phyloP scores from a whole-genome alignment of 805 yeast genomes.

The Candida maris region DNA sequence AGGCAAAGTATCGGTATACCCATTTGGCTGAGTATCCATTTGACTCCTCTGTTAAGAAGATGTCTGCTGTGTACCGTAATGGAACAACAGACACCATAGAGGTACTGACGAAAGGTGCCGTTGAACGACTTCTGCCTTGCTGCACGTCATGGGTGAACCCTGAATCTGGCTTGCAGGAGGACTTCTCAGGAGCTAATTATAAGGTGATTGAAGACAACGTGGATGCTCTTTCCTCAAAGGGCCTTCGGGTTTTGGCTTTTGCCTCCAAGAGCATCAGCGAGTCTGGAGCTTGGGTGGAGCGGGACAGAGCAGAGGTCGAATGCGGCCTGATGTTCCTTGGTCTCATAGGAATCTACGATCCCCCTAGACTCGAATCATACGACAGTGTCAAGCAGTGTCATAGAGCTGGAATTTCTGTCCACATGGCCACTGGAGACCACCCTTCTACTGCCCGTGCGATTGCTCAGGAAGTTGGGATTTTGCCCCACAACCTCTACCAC shows the following conservation, averaged over 20 bases:
- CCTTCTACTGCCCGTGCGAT: conserved; percentile 76
- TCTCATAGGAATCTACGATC: conserved; percentile 74
- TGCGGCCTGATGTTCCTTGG: conserved; percentile 55
- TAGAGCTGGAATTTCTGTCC: conserved; percentile 72
- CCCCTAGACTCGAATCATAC: conserved; percentile 69
- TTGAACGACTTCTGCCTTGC: conserved; percentile 58
- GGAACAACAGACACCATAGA: conserved; percentile 24
- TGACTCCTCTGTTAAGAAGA: conserved; percentile 69
- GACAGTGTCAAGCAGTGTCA: conserved; percentile 64
- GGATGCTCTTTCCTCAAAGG: conserved; percentile 57
- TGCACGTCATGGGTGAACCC: conserved; percentile 53
- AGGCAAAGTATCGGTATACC: conserved; percentile 36
- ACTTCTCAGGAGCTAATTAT: conserved; percentile 41
- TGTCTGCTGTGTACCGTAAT: conserved; percentile 57
- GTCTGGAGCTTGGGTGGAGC: conserved; percentile 29
- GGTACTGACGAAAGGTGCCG: conserved; percentile 68
- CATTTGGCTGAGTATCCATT: conserved; percentile 68
- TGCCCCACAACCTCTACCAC: conserved; percentile 57
- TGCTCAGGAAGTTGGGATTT: conserved; percentile 76
- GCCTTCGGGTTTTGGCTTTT: conserved; percentile 71
- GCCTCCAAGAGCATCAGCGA: conserved; percentile 40
- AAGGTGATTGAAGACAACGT: conserved; percentile 49
- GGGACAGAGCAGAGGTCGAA: conserved; percentile 47
- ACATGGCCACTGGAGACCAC: conserved; percentile 81
- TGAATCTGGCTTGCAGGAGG: conserved; percentile 26